Conservation (phyloP, 2,329 filamentous ascomycete genomes). For the Acephala macrosclerotiorum region DNA sequence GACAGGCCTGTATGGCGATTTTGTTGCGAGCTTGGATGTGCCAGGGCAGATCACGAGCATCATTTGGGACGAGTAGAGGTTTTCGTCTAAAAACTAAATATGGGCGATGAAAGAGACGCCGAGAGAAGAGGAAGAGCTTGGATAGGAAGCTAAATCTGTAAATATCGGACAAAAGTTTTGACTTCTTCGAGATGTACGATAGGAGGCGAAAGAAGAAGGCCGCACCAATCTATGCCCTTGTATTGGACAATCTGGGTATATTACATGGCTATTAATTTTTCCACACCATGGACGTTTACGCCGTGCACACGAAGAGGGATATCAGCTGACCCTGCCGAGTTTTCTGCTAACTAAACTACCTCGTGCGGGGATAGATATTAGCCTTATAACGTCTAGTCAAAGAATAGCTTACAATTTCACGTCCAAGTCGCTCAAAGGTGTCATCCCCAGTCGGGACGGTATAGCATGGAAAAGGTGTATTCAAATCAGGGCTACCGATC, state of each 20-base stretch:
- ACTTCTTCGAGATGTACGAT: neutral
- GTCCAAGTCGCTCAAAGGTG: neutral
- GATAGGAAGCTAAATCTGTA: neutral
- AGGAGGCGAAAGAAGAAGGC: neutral
- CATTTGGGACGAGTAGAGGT: constrained; percentile 41
- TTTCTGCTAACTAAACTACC: no score
- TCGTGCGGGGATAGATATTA: no score
- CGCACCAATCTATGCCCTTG: no score
- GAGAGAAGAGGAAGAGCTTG: neutral
- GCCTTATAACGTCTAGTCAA: no score
- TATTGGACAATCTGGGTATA: no score
- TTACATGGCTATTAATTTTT: no score
- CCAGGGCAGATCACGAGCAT: constrained; percentile 39
- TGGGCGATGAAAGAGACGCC: neutral
- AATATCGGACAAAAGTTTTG: neutral
- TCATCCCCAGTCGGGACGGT: neutral
- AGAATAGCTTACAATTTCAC: no score
- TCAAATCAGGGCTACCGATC: constrained; percentile 33
- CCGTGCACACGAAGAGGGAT: no score
- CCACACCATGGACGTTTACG: no score
- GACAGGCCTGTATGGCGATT: constrained; percentile 49
- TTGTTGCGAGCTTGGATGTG: constrained; percentile 38
- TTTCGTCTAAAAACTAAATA: neutral
- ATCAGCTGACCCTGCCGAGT: no score
- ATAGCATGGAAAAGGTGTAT: constrained; percentile 3